Evolutionary conservation across 1,284 basidiomycete species (phyloP), one percentile per base, ranked within the genome.

Genomic region (Boletellus dicymbophilus): DNA sequence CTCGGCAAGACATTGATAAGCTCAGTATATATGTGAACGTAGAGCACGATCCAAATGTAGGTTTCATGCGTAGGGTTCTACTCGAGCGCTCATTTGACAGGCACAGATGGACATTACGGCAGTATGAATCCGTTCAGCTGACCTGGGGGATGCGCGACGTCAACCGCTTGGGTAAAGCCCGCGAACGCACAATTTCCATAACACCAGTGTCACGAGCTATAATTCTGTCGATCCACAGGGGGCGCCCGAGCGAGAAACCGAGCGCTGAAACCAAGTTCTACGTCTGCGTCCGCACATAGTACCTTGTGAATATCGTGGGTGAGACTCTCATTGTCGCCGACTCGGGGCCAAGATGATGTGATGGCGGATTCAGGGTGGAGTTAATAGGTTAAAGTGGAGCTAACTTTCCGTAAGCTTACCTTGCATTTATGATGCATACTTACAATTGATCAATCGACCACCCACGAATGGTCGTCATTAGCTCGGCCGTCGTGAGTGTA

Each of bases 41-140:
- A 30, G 55, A 40, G 52, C 56, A 60, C 56, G 26, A 30, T 33
- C 57, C 44, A 51, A 61, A 60, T 49, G 16, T 6, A 59, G 53
- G 23, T 22, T 23, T 23, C 37, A 27, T 30, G 21, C 44, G 25
- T 33, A 48, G 37, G 6, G 38, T 30, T 28, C 20, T 27, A 23
- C 28, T 37, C 23, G 26, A 38, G 49, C 52, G 44, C 37, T 37
- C 46, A 45, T 33, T 15, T 21, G 21, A 46, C 48, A 61, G 58
- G 61, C 37, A 59, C 61, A n/a, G n/a, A n/a, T n/a, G n/a, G 12
- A 37, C 26, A 33, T 56, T 63, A 60, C 61, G 61, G 52, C 58
- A 60, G 0, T 0, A 3, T 21, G n/a, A 10, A 43, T 11, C 8
- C 16, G 30, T 16, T 37, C 58, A 55, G 37, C 39, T 58, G 56